Base-by-base conservation (phyloP, 257 asterid species). In the Avicennia marina region DNA sequence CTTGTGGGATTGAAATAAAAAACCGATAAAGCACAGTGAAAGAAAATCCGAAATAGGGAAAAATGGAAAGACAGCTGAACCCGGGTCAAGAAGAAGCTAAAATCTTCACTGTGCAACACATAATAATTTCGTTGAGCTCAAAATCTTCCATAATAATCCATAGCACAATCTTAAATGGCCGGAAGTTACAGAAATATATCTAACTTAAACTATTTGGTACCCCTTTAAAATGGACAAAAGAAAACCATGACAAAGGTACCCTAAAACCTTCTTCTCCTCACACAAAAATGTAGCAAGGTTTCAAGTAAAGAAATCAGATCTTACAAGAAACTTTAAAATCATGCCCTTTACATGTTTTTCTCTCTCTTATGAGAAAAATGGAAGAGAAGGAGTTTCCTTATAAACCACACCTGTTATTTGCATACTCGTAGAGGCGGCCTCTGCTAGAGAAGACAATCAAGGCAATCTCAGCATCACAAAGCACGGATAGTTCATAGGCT, bases 331-430 rank as follows among this genome's bases (percentile, higher is more conserved):
- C 8, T 45, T 9, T 16, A n/a, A 13, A 32, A 31, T 8, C 9
- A 20, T 34, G 36, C 57, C 63, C 20, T 46, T 70, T 46, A 24
- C 18, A 3, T 27, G 17, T 39, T 11, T 32, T 31, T 2, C 1
- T 25, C 19, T 46, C 34, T n/a, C n/a, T n/a, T n/a, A n/a, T n/a
- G n/a, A n/a, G n/a, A n/a, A n/a, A n/a, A n/a, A n/a, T n/a, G n/a
- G n/a, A n/a, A n/a, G n/a, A n/a, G n/a, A n/a, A n/a, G n/a, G n/a
- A n/a, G n/a, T n/a, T n/a, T n/a, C n/a, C n/a, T n/a, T n/a, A n/a
- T n/a, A n/a, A n/a, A n/a, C n/a, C n/a, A n/a, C n/a, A 89, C 96
- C 96, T 90, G 94, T 80, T 74, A 74, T 85, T 87, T 50, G 98
- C 82, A 54, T 87, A 90, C 75, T 90, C 98, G 52, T 90, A 90